These are phyloP conservation scores for Saturnispora galanensis DNA, from an alignment of 805 yeast species.

Conservation along the genomic window DNA sequence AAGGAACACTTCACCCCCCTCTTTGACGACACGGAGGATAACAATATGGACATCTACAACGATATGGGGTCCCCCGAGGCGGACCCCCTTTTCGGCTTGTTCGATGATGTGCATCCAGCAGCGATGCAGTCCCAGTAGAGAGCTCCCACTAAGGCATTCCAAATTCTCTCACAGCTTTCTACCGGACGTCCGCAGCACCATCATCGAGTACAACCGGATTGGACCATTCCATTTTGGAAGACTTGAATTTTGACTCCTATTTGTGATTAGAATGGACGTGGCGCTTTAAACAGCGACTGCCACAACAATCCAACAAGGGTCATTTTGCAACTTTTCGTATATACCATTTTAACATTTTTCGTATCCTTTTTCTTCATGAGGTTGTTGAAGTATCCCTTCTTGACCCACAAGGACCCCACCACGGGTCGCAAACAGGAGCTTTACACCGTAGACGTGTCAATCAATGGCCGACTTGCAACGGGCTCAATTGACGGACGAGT, in stretches of 20 bases:
- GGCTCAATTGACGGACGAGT: constrained; percentile 94
- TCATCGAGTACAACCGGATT: no score
- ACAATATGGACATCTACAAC: neutral
- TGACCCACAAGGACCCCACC: constrained; percentile 37
- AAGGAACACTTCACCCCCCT: constrained; percentile 22
- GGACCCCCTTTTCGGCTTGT: constrained; percentile 20
- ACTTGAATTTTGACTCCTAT: neutral
- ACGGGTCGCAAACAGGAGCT: constrained; percentile 56
- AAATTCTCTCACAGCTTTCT: no score
- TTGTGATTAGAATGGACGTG: neutral
- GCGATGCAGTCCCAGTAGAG: constrained; percentile 20
- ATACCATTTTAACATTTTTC: neutral
- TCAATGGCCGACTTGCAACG: constrained; percentile 85
- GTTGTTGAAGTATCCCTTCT: constrained; percentile 4
- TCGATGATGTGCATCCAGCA: constrained; percentile 34
- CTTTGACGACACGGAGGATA: constrained; percentile 8
- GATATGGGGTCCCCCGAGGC: neutral
- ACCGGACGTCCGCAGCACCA: neutral
- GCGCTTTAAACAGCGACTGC: no score
- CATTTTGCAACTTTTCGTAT: neutral
- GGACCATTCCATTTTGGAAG: neutral
- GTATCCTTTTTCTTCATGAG: neutral
- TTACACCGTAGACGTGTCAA: constrained; percentile 70
- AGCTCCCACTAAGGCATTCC: neutral
- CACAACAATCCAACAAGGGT: no score